phyloP scores from a whole-genome alignment of 2,329 filamentous ascomycete genomes.

The Cercospora janseana region DNA sequence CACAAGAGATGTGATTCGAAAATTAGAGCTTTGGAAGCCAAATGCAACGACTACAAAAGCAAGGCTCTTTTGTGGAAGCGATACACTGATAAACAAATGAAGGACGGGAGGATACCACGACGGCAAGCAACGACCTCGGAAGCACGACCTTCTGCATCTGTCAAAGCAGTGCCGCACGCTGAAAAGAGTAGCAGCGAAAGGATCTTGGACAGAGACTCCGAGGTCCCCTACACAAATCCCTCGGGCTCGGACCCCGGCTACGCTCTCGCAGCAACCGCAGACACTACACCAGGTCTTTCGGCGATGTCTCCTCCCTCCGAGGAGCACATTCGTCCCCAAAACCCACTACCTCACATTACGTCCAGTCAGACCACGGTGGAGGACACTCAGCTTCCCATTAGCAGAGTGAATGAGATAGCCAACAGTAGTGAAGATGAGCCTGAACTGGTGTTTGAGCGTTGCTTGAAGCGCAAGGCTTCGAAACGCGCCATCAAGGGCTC shows the following conservation, averaged over 20 bases:
- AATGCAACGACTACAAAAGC: conserved; percentile 40
- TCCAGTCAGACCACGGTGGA: conserved; percentile 48
- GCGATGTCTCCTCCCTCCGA: no score
- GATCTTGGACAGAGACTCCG: no score
- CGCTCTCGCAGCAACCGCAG: no score
- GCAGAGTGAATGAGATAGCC: conserved; percentile 9
- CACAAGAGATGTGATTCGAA: conserved; percentile 15
- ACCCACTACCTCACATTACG: conserved; percentile 16
- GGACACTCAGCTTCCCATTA: conserved; percentile 18
- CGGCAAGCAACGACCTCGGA: background rate
- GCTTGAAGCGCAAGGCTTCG: conserved; percentile 46
- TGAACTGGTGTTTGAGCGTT: conserved; percentile 43
- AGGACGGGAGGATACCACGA: conserved; percentile 1
- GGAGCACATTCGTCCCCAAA: background rate
- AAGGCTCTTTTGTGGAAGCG: conserved; percentile 36
- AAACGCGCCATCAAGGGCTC: conserved; percentile 23
- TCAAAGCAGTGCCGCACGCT: no score
- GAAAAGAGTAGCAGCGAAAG: no score
- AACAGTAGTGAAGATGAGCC: conserved; percentile 42
- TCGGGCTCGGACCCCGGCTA: no score
- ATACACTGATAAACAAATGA: conserved; percentile 21
- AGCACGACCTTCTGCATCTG: background rate
- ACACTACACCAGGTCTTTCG: no score
- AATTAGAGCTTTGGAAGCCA: conserved; percentile 18
- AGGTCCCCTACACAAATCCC: no score